These are phyloP conservation scores for Aureobasidium vineae DNA, from an alignment of 2,329 filamentous ascomycete genomes.

Conservation along the genomic window DNA sequence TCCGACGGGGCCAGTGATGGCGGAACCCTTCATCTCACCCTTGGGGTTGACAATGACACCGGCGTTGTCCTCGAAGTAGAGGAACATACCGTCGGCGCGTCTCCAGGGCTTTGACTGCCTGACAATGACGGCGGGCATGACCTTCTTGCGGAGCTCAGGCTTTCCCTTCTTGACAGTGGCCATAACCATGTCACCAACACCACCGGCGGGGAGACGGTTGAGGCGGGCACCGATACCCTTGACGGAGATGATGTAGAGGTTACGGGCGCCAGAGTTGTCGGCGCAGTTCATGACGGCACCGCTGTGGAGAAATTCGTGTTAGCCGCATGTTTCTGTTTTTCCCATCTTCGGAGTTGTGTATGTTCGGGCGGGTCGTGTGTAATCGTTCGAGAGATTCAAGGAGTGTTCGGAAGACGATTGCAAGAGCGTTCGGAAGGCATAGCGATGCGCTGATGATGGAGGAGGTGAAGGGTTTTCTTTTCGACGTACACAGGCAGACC, in stretches of 20 bases:
- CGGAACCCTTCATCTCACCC: constrained; percentile 99
- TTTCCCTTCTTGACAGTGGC: constrained; percentile 99
- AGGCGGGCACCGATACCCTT: constrained; percentile 97
- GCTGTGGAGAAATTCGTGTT: constrained; percentile 50
- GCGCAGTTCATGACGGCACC: constrained; percentile 99
- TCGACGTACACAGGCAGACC: constrained; percentile 97
- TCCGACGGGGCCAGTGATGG: constrained; percentile 97
- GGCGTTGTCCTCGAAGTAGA: constrained; percentile 99
- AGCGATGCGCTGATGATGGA: constrained; percentile 18
- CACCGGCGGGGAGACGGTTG: constrained; percentile 94
- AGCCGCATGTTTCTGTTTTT: constrained; percentile 12
- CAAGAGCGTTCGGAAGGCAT: constrained; percentile 10
- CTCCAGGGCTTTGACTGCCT: constrained; percentile 99
- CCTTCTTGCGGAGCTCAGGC: constrained; percentile 99
- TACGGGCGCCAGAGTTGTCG: constrained; percentile 96
- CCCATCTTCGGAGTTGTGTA: not conserved
- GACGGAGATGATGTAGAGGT: constrained; percentile 99
- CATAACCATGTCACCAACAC: constrained; percentile 99
- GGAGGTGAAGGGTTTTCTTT: constrained; percentile 15
- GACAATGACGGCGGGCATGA: constrained; percentile 99
- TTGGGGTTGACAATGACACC: constrained; percentile 99
- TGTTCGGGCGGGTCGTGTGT: not conserved
- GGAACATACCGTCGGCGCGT: constrained; percentile 95
- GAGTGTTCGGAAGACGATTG: constrained; percentile 15
- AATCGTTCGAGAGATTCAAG: not conserved